A percentile compares a stretch with the other conserved stretches of the same genome.
Conservation (phyloP, 2,329 filamentous ascomycete genomes). For the Colletotrichum scovillei region DNA sequence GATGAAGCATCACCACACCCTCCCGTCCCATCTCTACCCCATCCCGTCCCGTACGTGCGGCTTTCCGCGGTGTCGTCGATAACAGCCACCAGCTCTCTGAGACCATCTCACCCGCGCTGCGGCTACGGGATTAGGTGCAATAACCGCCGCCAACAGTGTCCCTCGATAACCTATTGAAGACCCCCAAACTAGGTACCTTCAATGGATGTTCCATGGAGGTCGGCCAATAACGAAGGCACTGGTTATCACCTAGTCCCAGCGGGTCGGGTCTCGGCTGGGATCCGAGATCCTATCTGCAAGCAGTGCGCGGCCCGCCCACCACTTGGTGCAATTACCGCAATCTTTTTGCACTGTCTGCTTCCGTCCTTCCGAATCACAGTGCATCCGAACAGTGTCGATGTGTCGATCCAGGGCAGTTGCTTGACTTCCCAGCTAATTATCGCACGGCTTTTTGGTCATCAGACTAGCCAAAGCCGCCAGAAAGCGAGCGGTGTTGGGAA, state of each 20-base stretch:
- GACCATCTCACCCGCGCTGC: background rate
- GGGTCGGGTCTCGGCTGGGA: constrained; percentile 15
- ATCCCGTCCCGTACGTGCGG: constrained; percentile 15
- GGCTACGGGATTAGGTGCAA: background rate
- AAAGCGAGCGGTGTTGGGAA: constrained; percentile 8
- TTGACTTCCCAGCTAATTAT: background rate
- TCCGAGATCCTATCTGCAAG: constrained; percentile 29
- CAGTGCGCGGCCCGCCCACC: constrained; percentile 23
- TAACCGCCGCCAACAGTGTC: background rate
- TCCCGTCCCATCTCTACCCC: constrained; percentile 5
- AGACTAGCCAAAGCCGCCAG: constrained; percentile 9
- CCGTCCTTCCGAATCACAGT: constrained; percentile 31
- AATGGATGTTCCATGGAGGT: background rate
- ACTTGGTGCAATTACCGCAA: constrained; percentile 21
- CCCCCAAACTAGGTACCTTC: background rate
- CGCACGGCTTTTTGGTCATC: background rate
- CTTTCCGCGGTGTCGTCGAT: constrained; percentile 26
- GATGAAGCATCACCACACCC: constrained; percentile 15
- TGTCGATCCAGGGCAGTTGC: background rate
- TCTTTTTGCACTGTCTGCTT: background rate
- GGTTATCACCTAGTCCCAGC: constrained; percentile 17
- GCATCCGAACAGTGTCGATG: constrained; percentile 28
- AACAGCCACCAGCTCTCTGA: background rate
- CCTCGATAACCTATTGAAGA: constrained; percentile 6
- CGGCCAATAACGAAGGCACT: constrained; percentile 4